Evolutionary conservation across 1,139 yeast genomes (phyloP).

Genomic region (Sugiyamaella paludigena): DNA sequence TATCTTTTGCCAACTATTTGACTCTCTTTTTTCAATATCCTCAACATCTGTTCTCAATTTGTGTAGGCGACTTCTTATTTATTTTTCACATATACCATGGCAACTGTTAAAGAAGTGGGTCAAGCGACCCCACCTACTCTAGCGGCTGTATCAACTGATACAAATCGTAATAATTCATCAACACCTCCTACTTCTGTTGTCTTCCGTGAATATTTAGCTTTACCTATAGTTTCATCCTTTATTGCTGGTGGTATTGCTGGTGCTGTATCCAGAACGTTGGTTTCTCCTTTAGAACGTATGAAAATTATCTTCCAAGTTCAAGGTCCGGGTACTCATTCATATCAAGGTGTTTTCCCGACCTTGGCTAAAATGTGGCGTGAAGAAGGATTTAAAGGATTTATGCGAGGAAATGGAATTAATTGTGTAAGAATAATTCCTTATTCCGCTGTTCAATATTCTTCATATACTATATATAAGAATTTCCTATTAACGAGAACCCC

Average conservation of each 20-base stretch:
- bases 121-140: slow-evolving; percentile 1
- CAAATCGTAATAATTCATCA: slow-evolving; percentile 8
- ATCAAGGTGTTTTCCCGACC: slow-evolving; percentile 73
- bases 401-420: slow-evolving; percentile 87
- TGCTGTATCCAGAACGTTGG: slow-evolving; percentile 87
- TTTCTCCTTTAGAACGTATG: slow-evolving; percentile 92
- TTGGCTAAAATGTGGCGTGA: slow-evolving; percentile 76
- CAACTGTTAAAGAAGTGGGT: slow-evolving; percentile 13
- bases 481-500: slow-evolving; percentile 20
- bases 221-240: slow-evolving; percentile 54
- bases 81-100: neutral
- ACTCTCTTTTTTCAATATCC: neutral
- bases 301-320: slow-evolving; percentile 89
- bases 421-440: slow-evolving; percentile 90
- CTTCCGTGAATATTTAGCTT: slow-evolving; percentile 28
- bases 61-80: neutral
- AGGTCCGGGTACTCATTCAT: slow-evolving; percentile 64
- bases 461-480: slow-evolving; percentile 70
- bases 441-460: slow-evolving; percentile 90
- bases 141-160: neutral
- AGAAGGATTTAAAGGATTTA: slow-evolving; percentile 86
- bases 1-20: neutral
- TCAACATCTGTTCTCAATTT: too few species aligned
- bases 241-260: slow-evolving; percentile 84
- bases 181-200: slow-evolving; percentile 5